phyloP scores from a whole-genome alignment of 2,329 filamentous ascomycete genomes.

The Cladosporium halotolerans region DNA sequence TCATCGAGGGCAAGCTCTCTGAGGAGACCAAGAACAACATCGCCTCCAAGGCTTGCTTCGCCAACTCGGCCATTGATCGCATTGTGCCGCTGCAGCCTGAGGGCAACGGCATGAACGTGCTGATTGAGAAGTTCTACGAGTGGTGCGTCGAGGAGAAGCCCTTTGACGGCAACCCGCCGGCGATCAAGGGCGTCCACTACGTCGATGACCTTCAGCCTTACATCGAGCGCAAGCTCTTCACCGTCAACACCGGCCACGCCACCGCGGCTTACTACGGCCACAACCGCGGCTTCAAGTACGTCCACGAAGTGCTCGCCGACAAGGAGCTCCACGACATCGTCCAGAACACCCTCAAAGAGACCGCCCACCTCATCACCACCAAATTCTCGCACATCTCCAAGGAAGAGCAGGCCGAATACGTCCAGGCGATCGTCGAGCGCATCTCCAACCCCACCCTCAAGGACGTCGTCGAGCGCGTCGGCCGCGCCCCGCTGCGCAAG shows the following conservation, averaged over 20 bases:
- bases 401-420: slow-evolving; percentile 75
- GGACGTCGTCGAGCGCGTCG: slow-evolving; percentile 90
- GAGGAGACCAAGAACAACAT: slow-evolving; percentile 62
- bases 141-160: slow-evolving; percentile 92
- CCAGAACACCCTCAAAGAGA: slow-evolving; percentile 73
- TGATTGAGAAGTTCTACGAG: slow-evolving; percentile 97
- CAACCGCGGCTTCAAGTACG: slow-evolving; percentile 75
- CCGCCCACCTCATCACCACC: slow-evolving; percentile 72
- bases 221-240: slow-evolving; percentile 99
- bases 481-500: slow-evolving; percentile 89
- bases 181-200: slow-evolving; percentile 85
- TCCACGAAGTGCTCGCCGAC: slow-evolving; percentile 83
- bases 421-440: slow-evolving; percentile 83
- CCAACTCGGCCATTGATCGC: slow-evolving; percentile 96
- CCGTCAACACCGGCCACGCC: slow-evolving; percentile 96
- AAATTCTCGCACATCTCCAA: slow-evolving; percentile 71
- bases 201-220: slow-evolving; percentile 87
- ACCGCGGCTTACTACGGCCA: slow-evolving; percentile 94
- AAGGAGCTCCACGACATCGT: slow-evolving; percentile 74
- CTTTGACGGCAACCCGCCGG: slow-evolving; percentile 65
- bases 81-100: slow-evolving; percentile 89
- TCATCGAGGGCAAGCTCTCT: slow-evolving; percentile 67
- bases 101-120: slow-evolving; percentile 77
- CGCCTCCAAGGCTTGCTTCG: slow-evolving; percentile 72
- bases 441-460: slow-evolving; percentile 92